Base-by-base conservation (phyloP, 768 basidiomycete species). In the Rhodotorula babjevae region DNA sequence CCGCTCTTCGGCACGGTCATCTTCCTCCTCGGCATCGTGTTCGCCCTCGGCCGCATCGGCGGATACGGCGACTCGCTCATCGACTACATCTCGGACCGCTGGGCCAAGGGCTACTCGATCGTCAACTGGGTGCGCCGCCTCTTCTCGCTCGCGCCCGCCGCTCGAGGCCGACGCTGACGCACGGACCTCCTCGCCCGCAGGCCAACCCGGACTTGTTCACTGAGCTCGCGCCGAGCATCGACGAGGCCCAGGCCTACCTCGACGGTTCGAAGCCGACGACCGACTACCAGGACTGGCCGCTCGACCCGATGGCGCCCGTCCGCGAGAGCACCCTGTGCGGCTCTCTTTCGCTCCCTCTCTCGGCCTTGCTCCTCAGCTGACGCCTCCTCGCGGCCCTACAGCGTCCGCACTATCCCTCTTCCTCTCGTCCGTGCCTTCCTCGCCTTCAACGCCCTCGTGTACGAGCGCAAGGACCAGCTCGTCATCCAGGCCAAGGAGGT, bases 351-450 rank as follows among this genome's bases (percentile, higher is more conserved):
- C 52, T 47, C 19, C 12, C 18, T 16, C 47, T 16, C 47, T 47
- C 47, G 10, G 42, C 14, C 14, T 42, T 42, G 9, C 42, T 7
- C 25, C 18, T 21, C n/a, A n/a, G n/a, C 55, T 33, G 9, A 29
- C 29, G 21, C 15, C 4, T 10, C 25, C n/a, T n/a, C 10, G 29
- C 27, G 16, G 14, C 53, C 14, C 44, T 2, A 15, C 64, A 71
- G 61, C 36, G 40, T 46, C 19, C 70, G 70, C 44, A 36, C 63
- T 53, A 67, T 72, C 55, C 63, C 65, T 11, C 36, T 72, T 14
- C 70, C 70, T 3, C 65, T 72, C 70, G 70, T 65, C 8, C 61
- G 61, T 16, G n/a, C 67, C 10, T 27, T 73, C 36, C 64, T 73
- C 47, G 47, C 62, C 55, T 69, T 73, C 67, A 63, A 60, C 33